These are phyloP conservation scores for Inosperma sp. DNA, from an alignment of 768 basidiomycete genomes.

Conservation along the genomic window DNA sequence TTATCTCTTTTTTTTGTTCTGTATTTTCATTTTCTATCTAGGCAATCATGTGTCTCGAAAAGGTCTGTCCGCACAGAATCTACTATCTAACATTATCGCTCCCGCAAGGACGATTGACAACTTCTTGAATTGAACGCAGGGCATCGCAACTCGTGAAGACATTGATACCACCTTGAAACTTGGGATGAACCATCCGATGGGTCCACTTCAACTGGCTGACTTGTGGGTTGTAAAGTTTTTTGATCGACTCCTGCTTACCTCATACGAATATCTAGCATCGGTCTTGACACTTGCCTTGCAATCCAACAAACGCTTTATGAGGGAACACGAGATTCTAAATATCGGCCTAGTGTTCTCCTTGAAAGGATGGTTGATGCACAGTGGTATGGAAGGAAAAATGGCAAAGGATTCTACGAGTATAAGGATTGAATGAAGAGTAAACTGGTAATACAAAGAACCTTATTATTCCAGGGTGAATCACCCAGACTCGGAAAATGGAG, in stretches of 20 bases:
- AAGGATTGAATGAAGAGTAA: conserved; percentile 24
- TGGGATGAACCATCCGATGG: conserved; percentile 96
- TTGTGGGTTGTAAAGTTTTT: conserved; percentile 35
- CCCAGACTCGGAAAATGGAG: too few relatives aligned
- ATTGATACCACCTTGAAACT: conserved; percentile 92
- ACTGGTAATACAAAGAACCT: too few relatives aligned
- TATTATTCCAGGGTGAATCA: too few relatives aligned
- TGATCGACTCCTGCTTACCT: conserved; percentile 2
- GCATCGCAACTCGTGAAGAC: conserved; percentile 88
- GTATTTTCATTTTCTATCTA: conserved; percentile 23
- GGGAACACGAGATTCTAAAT: conserved; percentile 92
- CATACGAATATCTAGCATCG: conserved; percentile 57
- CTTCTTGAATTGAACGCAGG: conserved; percentile 48
- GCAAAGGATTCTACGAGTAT: conserved; percentile 95
- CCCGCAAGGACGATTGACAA: not conserved
- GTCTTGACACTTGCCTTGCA: conserved; percentile 93
- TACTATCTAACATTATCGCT: not conserved
- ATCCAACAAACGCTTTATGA: conserved; percentile 88
- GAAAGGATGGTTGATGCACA: conserved; percentile 96
- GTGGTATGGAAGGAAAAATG: conserved; percentile 90
- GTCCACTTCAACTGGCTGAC: conserved; percentile 78
- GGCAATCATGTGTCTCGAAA: conserved; percentile 93
- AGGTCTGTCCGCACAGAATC: conserved; percentile 39
- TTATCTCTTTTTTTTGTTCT: not conserved
- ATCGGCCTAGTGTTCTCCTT: conserved; percentile 84